Evolutionary conservation across 2,329 filamentous ascomycete species (phyloP).

Genomic region (Chalara sp.): DNA sequence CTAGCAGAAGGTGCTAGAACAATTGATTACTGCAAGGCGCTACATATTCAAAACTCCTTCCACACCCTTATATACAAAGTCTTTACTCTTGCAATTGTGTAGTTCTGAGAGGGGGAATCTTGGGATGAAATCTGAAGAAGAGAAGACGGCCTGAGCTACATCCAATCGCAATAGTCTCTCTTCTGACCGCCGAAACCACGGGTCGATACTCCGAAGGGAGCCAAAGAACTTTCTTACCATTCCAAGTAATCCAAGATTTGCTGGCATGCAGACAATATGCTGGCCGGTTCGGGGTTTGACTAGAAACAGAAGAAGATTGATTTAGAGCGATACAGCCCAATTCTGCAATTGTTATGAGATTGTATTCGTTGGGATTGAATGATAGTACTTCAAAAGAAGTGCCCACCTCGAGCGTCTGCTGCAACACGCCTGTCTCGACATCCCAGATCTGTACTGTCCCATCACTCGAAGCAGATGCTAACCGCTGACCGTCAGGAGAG

Average conservation of each 20-base stretch:
- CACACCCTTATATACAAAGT: too few relatives aligned
- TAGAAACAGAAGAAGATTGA: too few relatives aligned
- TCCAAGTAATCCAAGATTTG: background rate
- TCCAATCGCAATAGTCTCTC: background rate
- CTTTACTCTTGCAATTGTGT: too few relatives aligned
- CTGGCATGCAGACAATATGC: too few relatives aligned
- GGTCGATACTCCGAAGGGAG: background rate
- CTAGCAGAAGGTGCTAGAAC: too few relatives aligned
- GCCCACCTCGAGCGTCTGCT: background rate
- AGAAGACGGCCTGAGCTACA: background rate
- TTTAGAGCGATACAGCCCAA: too few relatives aligned
- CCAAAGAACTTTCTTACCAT: background rate
- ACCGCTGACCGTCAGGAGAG: background rate
- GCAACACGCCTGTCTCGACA: conserved; percentile 64
- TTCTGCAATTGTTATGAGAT: too few relatives aligned
- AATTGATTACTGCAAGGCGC: too few relatives aligned
- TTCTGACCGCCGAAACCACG: background rate
- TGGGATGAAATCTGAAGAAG: background rate
- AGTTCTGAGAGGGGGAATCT: too few relatives aligned
- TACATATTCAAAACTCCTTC: too few relatives aligned
- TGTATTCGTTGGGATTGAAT: background rate
- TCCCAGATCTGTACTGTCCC: conserved; percentile 62
- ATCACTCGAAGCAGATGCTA: background rate
- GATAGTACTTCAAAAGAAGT: background rate
- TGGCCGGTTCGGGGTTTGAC: too few relatives aligned